Base-by-base conservation (phyloP, 768 basidiomycete genomes). In the Rhodotorula kratochvilovae region DNA sequence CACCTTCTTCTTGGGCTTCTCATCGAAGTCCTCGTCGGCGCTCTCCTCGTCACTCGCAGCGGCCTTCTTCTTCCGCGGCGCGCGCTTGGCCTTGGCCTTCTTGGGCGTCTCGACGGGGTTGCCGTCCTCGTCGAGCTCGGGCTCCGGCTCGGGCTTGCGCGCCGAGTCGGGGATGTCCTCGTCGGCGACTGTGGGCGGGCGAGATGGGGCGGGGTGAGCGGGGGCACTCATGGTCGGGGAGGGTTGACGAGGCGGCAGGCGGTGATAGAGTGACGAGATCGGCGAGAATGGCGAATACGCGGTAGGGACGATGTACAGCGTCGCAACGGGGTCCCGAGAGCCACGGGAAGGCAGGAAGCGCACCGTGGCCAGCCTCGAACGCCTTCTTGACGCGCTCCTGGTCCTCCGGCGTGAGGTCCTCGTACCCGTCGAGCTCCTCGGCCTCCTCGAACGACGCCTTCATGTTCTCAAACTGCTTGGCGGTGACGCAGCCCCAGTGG, bases 371-470 rank as follows among this genome's bases (percentile, higher is more conserved):
- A 1, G 84, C 85, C 60, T 90, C 85, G 84, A 86, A 91, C 2
- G 94, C 92, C 76, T 84, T 86, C 66, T 79, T 81, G 53, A 96
- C 79, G 68, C 86, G 88, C 11, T 83, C 86, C 80, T 94, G 83
- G 78, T 94, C 91, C 54, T 86, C 88, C 2, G 83, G 81, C 0
- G 77, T 81, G 57, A 92, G 84, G 0, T 88, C 88, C 29, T 92
- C 90, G 79, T 85, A 95, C 29, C 93, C 93, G 78, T 97, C 93
- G 48, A 95, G 82, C 1, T 93, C 91, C 17, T 85, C 83, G 0
- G 86, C 66, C 27, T 83, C 83, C 3, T 83, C 82, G 71, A 89
- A 84, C 5, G 82, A 80, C 21, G 83, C 83, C 81, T 92, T 89
- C 80, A 90, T 83, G 78, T 92, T 93, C 31, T 77, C 78, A 43